These are phyloP conservation scores for Collybia sordida DNA, from an alignment of 768 basidiomycete species.

Conservation along the genomic window DNA sequence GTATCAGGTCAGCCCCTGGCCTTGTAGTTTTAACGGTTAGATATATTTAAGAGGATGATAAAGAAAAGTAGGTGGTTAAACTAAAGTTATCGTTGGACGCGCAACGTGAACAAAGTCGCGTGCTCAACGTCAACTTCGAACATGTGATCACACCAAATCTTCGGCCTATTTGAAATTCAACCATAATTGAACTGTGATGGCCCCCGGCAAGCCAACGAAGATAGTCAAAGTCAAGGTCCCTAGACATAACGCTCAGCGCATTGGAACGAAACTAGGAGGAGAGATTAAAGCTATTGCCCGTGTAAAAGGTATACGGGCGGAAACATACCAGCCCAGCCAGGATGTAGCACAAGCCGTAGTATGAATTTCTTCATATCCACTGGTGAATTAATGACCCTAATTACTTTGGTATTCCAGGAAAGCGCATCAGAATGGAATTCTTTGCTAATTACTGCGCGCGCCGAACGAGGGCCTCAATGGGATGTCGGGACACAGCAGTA, in stretches of 20 bases:
- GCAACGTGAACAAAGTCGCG: too few relatives aligned
- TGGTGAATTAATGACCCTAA: not conserved
- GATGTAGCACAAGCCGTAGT: constrained; percentile 71
- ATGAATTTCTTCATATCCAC: constrained; percentile 25
- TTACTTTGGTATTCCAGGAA: constrained; percentile 39
- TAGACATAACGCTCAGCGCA: constrained; percentile 71
- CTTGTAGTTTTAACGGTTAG: too few relatives aligned
- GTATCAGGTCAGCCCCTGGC: too few relatives aligned
- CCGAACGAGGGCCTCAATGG: constrained; percentile 85
- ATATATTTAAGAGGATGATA: too few relatives aligned
- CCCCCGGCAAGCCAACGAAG: constrained; percentile 56
- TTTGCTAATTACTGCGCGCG: constrained; percentile 71
- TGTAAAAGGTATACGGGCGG: constrained; percentile 46
- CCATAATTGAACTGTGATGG: constrained; percentile 39
- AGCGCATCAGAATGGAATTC: constrained; percentile 89
- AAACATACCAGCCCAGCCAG: constrained; percentile 61
- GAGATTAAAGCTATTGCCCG: constrained; percentile 60
- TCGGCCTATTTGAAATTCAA: not conserved
- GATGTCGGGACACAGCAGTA: constrained; percentile 86
- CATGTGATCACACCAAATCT: too few relatives aligned
- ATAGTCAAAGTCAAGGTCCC: constrained; percentile 67
- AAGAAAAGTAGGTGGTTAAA: too few relatives aligned
- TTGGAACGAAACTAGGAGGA: constrained; percentile 60
- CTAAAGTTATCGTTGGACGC: too few relatives aligned
- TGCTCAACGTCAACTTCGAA: too few relatives aligned